A percentile compares a stretch with the other conserved stretches of the same genome.
phyloP scores from a whole-genome alignment of 345 rosid species.

The Syzygium jambos region DNA sequence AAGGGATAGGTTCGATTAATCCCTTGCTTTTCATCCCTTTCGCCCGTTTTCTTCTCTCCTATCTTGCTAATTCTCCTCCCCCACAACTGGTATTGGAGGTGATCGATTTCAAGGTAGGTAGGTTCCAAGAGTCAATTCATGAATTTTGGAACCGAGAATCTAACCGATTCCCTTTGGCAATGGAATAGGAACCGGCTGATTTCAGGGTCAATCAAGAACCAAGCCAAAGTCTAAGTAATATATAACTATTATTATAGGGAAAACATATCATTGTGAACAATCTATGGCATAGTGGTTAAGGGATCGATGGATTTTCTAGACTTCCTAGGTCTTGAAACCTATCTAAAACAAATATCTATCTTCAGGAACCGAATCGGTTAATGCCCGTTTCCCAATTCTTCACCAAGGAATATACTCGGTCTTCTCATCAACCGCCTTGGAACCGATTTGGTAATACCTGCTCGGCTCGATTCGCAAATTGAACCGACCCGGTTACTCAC shows the following conservation, averaged over 20 bases:
- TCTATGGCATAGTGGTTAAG: neutral
- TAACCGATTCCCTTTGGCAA: neutral
- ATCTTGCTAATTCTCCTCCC: neutral
- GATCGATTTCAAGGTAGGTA: neutral
- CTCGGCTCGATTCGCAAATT: neutral
- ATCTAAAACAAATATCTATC: neutral
- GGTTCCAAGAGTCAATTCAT: neutral
- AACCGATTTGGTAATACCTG: neutral
- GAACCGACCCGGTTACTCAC: neutral
- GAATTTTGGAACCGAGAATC: neutral
- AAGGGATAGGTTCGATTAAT: neutral
- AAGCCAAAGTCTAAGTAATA: neutral
- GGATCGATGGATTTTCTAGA: too few relatives aligned
- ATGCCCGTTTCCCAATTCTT: neutral
- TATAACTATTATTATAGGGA: neutral
- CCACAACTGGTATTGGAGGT: accelerated
- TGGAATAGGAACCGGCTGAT: neutral
- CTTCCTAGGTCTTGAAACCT: neutral
- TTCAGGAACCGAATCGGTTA: neutral
- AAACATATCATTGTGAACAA: neutral
- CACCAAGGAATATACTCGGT: neutral
- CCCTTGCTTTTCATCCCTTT: neutral
- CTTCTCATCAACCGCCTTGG: neutral
- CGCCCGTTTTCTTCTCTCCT: neutral
- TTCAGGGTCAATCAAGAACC: neutral